Conservation (phyloP, 306 rosid species). For the Delonix regia region DNA sequence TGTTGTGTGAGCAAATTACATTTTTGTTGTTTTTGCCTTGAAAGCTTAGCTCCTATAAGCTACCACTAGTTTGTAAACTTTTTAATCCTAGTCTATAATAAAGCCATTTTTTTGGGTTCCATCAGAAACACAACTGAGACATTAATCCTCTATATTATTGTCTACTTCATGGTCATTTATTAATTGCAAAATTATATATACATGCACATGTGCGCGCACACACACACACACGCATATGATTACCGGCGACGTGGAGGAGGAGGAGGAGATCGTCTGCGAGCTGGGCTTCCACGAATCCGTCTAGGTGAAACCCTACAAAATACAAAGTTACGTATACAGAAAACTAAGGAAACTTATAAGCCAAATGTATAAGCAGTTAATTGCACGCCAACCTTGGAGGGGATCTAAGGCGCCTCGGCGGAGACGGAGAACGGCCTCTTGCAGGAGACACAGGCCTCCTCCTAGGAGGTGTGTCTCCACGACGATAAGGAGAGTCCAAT, state of each 20-base stretch:
- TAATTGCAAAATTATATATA: neutral
- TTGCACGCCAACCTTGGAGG: slow-evolving; percentile 69
- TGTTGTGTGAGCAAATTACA: too few species aligned
- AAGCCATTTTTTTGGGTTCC: too few species aligned
- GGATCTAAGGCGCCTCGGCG: slow-evolving; percentile 79
- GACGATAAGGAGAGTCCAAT: slow-evolving; percentile 82
- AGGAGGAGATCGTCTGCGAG: slow-evolving; percentile 90
- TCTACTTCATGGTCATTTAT: neutral
- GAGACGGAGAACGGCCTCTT: slow-evolving; percentile 85
- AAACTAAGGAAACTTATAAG: slow-evolving; percentile 9
- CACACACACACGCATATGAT: neutral
- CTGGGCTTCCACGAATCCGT: slow-evolving; percentile 90
- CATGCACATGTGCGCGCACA: too few species aligned
- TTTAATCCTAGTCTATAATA: too few species aligned
- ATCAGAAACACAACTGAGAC: neutral
- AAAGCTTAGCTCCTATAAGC: too few species aligned
- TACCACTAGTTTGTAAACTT: too few species aligned
- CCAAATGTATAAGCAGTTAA: slow-evolving; percentile 10
- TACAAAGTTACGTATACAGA: neutral
- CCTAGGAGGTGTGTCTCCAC: slow-evolving; percentile 80
- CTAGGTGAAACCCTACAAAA: slow-evolving; percentile 63
- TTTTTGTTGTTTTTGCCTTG: too few species aligned
- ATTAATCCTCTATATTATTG: neutral
- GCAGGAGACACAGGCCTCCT: slow-evolving; percentile 87
- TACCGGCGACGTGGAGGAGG: slow-evolving; percentile 97